Base-by-base conservation (phyloP, 2,329 filamentous ascomycete genomes). In the Hymenoscyphus infarciens region DNA sequence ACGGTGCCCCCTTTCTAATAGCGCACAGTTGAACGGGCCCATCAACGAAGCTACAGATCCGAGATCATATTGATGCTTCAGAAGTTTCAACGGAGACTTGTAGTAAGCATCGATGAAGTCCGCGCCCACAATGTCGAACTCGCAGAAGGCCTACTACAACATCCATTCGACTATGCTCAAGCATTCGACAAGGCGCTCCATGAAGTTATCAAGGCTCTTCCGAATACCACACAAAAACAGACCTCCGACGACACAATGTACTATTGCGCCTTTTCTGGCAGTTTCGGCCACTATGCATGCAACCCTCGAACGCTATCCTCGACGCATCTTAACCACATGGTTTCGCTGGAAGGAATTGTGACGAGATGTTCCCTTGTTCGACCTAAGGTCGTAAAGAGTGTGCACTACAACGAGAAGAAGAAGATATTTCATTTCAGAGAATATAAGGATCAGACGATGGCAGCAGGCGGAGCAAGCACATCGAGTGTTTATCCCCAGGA, bases 391-490 rank as follows among this genome's bases (percentile, higher is more conserved):
- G 88, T 98, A 66, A 96, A 96, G 79, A 98, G 95, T 77, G 93
- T 99, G 60, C 95, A 99, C 76, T 98, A 93, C 78, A 96, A 92
- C 72, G 93, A 97, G 77, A 86, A 79, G 67, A 92, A 91, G 75
- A 85, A 91, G 67, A 90, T 89, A 49, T 99, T 98, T 70, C 87
- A 94, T 72, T 92, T 91, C 72, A 85, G 92, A 67, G 92, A 95
- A 75, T 99, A 99, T 76, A 85, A 88, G 69, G 95, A 99, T 76
- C 94, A 98, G 80, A 99, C 95, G 2, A 99, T 98, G 94, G 94
- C 91, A 31, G 83, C 84, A 60, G 95, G 89, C 73, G 92, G 91
- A 22, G 88, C 90, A 35, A 92, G 91, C 13, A 97, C 90, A 67
- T 89, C 91, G 53, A 96, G 92, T 71, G 92, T 97, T 10, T 98